Conservation (phyloP, 495 filamentous ascomycete species). For the Penicillium subrubescens region DNA sequence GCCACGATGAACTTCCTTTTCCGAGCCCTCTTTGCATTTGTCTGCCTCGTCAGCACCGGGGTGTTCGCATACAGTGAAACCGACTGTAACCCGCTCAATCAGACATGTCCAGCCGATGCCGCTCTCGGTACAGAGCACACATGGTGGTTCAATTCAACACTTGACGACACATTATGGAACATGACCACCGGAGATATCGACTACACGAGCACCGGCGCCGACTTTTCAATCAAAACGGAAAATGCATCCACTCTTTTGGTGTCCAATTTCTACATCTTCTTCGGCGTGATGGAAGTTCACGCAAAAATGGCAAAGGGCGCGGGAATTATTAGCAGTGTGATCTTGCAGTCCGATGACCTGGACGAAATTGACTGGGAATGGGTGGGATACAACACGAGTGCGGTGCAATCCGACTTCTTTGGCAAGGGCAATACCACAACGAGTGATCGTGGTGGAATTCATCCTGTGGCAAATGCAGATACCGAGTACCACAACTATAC, state of each 20-base stretch:
- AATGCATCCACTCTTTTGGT: constrained; percentile 50
- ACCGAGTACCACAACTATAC: constrained; percentile 72
- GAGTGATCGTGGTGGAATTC: constrained; percentile 60
- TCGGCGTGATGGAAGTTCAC: constrained; percentile 66
- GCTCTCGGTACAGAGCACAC: constrained; percentile 74
- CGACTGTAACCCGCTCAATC: constrained; percentile 60
- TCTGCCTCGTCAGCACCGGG: neutral
- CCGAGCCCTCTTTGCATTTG: neutral
- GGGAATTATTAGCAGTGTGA: constrained; percentile 76
- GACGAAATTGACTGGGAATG: constrained; percentile 86
- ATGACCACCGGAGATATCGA: constrained; percentile 61
- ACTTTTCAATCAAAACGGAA: constrained; percentile 64
- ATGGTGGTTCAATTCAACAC: constrained; percentile 77
- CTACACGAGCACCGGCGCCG: constrained; percentile 61
- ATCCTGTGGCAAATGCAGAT: constrained; percentile 56
- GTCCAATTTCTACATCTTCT: constrained; percentile 78
- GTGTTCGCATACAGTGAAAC: constrained; percentile 22
- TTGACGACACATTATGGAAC: constrained; percentile 60
- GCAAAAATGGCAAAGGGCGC: constrained; percentile 65
- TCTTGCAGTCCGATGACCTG: constrained; percentile 77
- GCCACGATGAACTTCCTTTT: neutral
- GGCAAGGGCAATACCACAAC: constrained; percentile 75
- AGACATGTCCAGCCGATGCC: constrained; percentile 67
- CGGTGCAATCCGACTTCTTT: constrained; percentile 85
- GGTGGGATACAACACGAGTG: constrained; percentile 47